Conservation (phyloP, 2,329 filamentous ascomycete genomes). For the Harringtonia lauricola region DNA sequence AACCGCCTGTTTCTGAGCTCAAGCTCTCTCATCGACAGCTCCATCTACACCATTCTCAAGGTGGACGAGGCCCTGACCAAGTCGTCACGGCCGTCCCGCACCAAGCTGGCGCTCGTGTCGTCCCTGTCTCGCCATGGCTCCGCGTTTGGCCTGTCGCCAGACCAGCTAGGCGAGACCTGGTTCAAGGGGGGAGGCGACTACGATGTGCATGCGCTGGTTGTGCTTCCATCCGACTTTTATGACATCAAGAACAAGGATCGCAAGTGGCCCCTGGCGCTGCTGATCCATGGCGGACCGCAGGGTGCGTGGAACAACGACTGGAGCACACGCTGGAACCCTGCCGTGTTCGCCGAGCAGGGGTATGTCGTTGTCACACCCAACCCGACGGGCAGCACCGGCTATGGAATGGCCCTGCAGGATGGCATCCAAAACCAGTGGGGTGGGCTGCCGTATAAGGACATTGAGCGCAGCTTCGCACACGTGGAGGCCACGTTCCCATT, state of each 20-base stretch:
- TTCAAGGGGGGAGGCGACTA: conserved; percentile 54
- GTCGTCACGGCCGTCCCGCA: conserved; percentile 10
- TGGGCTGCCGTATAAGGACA: conserved; percentile 70
- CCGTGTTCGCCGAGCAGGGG: conserved; percentile 77
- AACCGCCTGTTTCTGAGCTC: conserved; percentile 51
- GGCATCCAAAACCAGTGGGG: conserved; percentile 77
- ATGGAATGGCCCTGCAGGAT: conserved; percentile 67
- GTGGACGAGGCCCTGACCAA: conserved; percentile 13
- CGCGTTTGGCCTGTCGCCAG: conserved; percentile 51
- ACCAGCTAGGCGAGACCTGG: conserved; percentile 59
- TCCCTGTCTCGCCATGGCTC: conserved; percentile 56
- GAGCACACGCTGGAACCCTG: conserved; percentile 79
- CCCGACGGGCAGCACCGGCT: conserved; percentile 73
- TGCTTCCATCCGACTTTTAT: conserved; percentile 59
- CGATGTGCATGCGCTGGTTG: conserved; percentile 57
- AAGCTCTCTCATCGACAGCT: conserved; percentile 63
- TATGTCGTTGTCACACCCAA: conserved; percentile 77
- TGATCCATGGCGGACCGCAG: conserved; percentile 79
- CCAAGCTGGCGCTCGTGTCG: conserved; percentile 34
- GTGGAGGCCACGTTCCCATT: conserved; percentile 54
- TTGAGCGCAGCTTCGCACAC: conserved; percentile 68
- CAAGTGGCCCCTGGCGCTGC: conserved; percentile 67
- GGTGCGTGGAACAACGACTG: conserved; percentile 65
- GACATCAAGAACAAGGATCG: conserved; percentile 32
- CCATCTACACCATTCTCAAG: conserved; percentile 52